Evolutionary conservation across 805 yeast genomes (phyloP).

Genomic region (Barnettozyma sp.): DNA sequence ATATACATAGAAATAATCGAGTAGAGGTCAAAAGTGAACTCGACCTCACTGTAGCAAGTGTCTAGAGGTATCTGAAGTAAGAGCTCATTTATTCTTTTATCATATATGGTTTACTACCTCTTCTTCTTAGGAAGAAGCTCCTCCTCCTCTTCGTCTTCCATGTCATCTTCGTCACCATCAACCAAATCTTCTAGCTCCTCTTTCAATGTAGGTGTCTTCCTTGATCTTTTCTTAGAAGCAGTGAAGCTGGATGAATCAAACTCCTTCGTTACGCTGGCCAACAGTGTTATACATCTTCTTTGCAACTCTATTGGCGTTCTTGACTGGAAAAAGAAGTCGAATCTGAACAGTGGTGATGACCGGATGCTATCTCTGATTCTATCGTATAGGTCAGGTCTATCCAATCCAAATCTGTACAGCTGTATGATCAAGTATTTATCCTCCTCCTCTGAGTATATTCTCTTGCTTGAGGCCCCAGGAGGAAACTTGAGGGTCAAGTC

Average conservation of each 20-base stretch:
- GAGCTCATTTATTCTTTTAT: background rate
- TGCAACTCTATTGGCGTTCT: conserved; percentile 71
- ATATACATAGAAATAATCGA: too few relatives aligned
- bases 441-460: conserved; percentile 79
- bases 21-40: too few relatives aligned
- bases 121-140: conserved; percentile 4
- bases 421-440: conserved; percentile 82
- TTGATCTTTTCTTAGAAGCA: conserved; percentile 5
- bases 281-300: conserved; percentile 73
- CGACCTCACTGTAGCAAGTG: too few relatives aligned
- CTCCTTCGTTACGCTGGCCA: conserved; percentile 72
- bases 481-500: conserved; percentile 69
- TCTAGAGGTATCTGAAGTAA: background rate
- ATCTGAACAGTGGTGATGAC: conserved; percentile 69
- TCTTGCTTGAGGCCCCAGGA: conserved; percentile 57
- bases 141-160: conserved; percentile 2
- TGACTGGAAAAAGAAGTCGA: conserved; percentile 82
- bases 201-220: conserved; percentile 1
- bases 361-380: conserved; percentile 67
- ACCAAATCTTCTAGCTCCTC: conserved; percentile 7
- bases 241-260: conserved; percentile 32
- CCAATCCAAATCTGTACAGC: conserved; percentile 74
- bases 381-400: conserved; percentile 72
- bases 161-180: conserved; percentile 1
- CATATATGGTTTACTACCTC: background rate